Base-by-base conservation (phyloP, 129 eudicot genomes). In the Glebionis coronaria region DNA sequence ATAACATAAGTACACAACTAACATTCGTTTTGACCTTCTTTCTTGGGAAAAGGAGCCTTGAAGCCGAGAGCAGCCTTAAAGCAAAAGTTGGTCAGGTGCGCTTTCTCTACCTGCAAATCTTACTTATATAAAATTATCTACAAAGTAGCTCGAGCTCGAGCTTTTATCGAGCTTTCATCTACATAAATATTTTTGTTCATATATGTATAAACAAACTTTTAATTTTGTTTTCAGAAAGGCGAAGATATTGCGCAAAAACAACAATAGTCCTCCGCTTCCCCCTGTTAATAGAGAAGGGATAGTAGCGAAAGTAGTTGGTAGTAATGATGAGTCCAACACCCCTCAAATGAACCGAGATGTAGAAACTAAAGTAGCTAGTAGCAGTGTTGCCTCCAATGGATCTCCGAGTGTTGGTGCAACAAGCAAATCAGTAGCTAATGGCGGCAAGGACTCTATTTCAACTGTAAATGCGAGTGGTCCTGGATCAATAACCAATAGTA, bases 11-110 rank as follows among this genome's bases (percentile, higher is more conserved):
- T n/a, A n/a, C n/a, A 57, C 11, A 16, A 42, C 50, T 81, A 38
- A 74, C 56, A 14, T 51, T 78, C 2, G n/a, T 45, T 77, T n/a
- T 66, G 14, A 12, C 54, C 44, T 74, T 4, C 35, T 80, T 61
- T 79, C 11, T 12, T 44, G 16, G 55, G 5, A 50, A 62, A 62
- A 92, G 99, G 90, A 65, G 55, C 72, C 14, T 72, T 71, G 9
- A 93, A 79, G 81, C 76, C 80, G 27, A 83, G 79, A 78, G 78
- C 79, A 75, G 82, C 77, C 9, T 27, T 66, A 63, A 86, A 89
- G 77, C 92, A 76, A 63, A 89, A 77, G 83, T 54, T 80, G 77
- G 75, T 89, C 28, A 89, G 99, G 99, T 93, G 87, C 44, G 77
- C 66, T 50, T 60, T 83, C 72, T 72, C 67, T 66, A 61, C 69